phyloP scores from a whole-genome alignment of 805 yeast genomes.

The Yamadazyma sp. region DNA sequence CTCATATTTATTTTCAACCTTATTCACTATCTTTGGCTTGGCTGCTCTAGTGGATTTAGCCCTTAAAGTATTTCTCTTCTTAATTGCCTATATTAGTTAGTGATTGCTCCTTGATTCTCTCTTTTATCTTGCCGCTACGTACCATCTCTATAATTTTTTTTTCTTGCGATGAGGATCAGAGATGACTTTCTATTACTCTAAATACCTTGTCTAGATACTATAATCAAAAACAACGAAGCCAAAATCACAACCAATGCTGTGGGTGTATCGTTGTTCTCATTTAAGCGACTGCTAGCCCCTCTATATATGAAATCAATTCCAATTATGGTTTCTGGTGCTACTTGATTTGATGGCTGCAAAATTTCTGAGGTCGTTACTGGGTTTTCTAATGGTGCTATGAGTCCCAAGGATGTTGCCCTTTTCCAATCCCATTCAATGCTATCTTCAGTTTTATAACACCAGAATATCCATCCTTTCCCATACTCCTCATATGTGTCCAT shows the following conservation, averaged over 20 bases:
- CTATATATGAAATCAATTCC: too few species aligned
- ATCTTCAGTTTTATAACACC: constrained; percentile 68
- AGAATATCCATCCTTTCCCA: constrained; percentile 62
- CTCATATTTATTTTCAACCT: constrained; percentile 18
- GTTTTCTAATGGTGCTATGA: constrained; percentile 16
- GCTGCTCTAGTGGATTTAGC: constrained; percentile 23
- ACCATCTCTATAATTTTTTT: background rate
- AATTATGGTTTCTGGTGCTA: too few species aligned
- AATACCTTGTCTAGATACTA: too few species aligned
- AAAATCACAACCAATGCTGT: background rate
- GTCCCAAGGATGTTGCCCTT: constrained; percentile 40
- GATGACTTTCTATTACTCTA: too few species aligned
- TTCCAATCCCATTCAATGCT: constrained; percentile 67
- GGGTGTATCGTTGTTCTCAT: too few species aligned
- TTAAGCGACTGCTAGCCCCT: too few species aligned
- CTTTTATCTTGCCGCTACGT: background rate
- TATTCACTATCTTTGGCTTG: constrained; percentile 11
- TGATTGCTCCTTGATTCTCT: background rate
- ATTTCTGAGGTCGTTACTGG: too few species aligned
- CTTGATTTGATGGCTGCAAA: too few species aligned
- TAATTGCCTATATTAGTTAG: constrained; percentile 16
- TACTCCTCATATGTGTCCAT: constrained; percentile 45
- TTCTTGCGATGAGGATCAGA: too few species aligned
- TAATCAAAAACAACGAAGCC: background rate
- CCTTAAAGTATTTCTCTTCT: constrained; percentile 35